Evolutionary conservation across 345 rosid genomes (phyloP), one percentile per base, ranked within the genome.

Genomic region (Eucalyptus leucophloia): DNA sequence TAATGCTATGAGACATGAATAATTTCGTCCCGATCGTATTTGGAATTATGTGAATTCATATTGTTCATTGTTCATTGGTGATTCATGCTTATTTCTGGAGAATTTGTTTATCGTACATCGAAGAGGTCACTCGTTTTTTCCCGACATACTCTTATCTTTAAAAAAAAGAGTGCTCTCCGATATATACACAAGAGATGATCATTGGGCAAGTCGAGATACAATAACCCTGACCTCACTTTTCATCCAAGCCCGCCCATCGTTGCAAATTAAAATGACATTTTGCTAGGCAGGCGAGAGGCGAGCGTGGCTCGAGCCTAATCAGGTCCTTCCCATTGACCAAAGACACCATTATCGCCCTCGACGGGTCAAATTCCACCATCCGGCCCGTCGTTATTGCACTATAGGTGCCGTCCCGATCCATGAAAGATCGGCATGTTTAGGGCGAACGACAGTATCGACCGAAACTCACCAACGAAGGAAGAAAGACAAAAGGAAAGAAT

Each of bases 71-170:
- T 51, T 7, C 56, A 0, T 53, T 53, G 1, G 24, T 53, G 4
- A 53, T 18, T 53, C 9, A 53, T 18, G 0, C 24, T 53, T 53
- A 53, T 53, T 2, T 18, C 0, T 53, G 2, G 4, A 53, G 2
- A 53, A 19, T 53, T 53, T 53, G 5, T 53, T 3, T 53, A 2
- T 19, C 24, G 24, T 53, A 1, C 1, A 21, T 3, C 1, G 10
- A 53, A 53, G 2, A 53, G 0, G 1, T 3, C 1, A 18, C 0
- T 53, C 2, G 0, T 53, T 53, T 53, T 2, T 19, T 53, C 2
- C 0, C 2, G 2, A 18, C 4, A 53, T 3, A 53, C 4, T 18
- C 3, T 51, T 17, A 51, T 51, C 23, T 1, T 51, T 3, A 18
- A 17, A 50, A 50, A 17, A 50, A 51, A 17, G 7, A 17, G 3